A percentile compares a stretch with the other conserved stretches of the same genome.
Evolutionary conservation across 164 flowering plant genomes (phyloP).

Genomic region (Aristolochia californica): DNA sequence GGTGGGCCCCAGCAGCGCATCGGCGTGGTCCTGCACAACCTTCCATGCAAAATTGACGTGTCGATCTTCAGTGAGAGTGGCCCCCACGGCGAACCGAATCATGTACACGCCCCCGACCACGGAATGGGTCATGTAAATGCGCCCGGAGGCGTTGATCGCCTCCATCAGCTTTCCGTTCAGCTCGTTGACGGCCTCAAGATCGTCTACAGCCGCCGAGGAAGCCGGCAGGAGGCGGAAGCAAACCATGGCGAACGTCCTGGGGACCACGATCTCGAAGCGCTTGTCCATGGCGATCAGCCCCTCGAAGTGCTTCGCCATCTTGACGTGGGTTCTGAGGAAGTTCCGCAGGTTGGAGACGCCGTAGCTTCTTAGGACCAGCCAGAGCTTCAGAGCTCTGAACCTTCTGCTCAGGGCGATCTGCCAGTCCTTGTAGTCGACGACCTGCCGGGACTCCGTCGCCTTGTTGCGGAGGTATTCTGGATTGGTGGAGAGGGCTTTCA

Average conservation of each 20-base stretch:
- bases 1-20: conserved; percentile 2
- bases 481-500: conserved; percentile 37
- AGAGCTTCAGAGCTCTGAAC: conserved; percentile 52
- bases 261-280: conserved; percentile 55
- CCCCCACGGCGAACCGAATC: conserved; percentile 12
- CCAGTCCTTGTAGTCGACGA: conserved; percentile 77
- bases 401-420: conserved; percentile 49
- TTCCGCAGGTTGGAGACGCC: conserved; percentile 39
- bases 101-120: conserved; percentile 14
- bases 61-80: conserved; percentile 11
- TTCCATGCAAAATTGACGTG: conserved; percentile 11
- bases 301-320: conserved; percentile 54
- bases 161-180: conserved; percentile 12
- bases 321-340: conserved; percentile 37
- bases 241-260: conserved; percentile 39
- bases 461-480: conserved; percentile 57
- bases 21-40: conserved; percentile 13
- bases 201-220: neutral
- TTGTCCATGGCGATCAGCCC: conserved; percentile 29
- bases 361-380: conserved; percentile 55
- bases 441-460: conserved; percentile 36
- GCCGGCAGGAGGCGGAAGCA: conserved; percentile 37
- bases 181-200: conserved; percentile 15
- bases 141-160: conserved; percentile 9
- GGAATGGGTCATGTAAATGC: conserved; percentile 12